phyloP scores from a whole-genome alignment of 2,329 filamentous ascomycete genomes.

The Calycina herbarum region DNA sequence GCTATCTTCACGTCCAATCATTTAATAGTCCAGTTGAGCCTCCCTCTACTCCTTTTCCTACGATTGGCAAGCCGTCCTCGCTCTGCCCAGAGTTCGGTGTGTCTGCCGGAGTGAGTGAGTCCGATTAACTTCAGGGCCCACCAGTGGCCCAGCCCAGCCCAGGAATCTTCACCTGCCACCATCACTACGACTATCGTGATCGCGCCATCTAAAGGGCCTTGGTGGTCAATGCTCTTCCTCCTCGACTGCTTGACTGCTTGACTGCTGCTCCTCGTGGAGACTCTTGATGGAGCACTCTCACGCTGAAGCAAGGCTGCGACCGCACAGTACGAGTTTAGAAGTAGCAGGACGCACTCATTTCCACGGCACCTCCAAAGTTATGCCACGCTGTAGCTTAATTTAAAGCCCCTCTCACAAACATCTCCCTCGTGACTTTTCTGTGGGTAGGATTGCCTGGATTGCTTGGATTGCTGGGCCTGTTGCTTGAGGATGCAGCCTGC shows the following conservation, averaged over 20 bases:
- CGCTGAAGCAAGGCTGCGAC: neutral
- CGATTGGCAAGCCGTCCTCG: too few species aligned
- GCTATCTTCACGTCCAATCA: too few species aligned
- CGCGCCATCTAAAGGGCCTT: neutral
- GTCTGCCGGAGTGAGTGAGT: too few species aligned
- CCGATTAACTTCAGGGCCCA: too few species aligned
- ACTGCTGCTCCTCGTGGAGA: neutral
- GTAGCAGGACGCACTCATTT: too few species aligned
- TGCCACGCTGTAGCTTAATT: slow-evolving; percentile 2
- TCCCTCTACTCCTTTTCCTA: too few species aligned
- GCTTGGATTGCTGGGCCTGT: neutral
- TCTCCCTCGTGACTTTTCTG: neutral
- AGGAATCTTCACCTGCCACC: too few species aligned
- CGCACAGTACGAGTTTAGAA: neutral
- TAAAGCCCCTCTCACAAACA: neutral
- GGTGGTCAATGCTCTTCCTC: neutral
- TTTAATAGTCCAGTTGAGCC: too few species aligned
- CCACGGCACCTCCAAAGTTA: neutral
- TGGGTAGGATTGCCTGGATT: neutral
- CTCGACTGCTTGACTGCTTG: neutral
- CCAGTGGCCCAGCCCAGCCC: too few species aligned
- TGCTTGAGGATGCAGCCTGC: slow-evolving; percentile 8
- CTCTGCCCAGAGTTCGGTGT: too few species aligned
- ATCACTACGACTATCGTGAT: neutral
- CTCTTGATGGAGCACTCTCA: neutral